These are phyloP conservation scores for Colletotrichum nymphaeae DNA, from an alignment of 2,329 filamentous ascomycete genomes.

Conservation along the genomic window DNA sequence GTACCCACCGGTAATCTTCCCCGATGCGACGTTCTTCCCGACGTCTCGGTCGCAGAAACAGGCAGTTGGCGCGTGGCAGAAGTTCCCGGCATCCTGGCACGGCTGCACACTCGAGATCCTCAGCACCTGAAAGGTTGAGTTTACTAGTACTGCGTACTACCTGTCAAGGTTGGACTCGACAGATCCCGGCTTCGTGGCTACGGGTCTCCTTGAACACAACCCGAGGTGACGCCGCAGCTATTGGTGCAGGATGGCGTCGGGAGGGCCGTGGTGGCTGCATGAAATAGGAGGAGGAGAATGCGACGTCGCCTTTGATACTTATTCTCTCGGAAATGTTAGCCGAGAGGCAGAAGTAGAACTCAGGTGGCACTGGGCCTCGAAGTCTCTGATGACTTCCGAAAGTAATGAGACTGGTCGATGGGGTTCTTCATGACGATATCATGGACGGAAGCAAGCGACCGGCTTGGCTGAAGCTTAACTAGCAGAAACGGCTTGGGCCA, in stretches of 20 bases:
- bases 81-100: background rate
- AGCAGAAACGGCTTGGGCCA: conserved; percentile 4
- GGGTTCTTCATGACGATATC: background rate
- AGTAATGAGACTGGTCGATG: background rate
- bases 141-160: background rate
- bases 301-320: conserved; percentile 4
- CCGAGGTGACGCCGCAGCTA: background rate
- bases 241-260: background rate
- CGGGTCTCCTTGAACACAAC: background rate
- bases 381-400: background rate
- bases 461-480: conserved; percentile 33
- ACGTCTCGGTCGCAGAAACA: background rate
- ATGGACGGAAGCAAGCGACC: background rate
- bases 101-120: background rate
- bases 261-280: background rate
- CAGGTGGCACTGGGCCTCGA: background rate
- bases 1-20: background rate
- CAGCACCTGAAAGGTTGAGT: background rate
- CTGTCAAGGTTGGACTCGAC: background rate
- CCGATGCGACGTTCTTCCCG: conserved; percentile 19
- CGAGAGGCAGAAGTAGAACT: background rate
- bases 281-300: background rate
- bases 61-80: background rate
- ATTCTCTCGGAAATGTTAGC: background rate
- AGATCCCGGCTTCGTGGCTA: background rate